Conservation (phyloP, 768 basidiomycete genomes). For the Myochromella boudieri region DNA sequence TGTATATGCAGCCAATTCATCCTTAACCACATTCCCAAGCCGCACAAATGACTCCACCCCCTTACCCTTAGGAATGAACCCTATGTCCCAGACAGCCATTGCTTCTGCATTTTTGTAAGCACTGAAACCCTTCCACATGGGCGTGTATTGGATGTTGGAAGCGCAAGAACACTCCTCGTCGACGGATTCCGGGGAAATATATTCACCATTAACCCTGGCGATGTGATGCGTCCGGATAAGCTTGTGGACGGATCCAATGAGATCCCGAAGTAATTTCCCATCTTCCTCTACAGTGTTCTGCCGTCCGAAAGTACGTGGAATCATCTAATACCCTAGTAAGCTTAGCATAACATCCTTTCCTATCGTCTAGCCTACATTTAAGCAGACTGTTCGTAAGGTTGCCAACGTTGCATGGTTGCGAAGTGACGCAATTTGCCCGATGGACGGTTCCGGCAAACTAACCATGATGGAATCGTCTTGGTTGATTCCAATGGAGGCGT, state of each 20-base stretch:
- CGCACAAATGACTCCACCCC: constrained; percentile 11
- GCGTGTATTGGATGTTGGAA: not conserved
- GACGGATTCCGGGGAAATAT: not conserved
- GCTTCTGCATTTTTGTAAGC: not conserved
- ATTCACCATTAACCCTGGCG: not conserved
- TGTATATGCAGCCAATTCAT: constrained; percentile 2
- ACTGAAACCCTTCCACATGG: constrained; percentile 2
- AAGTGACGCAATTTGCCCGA: constrained; percentile 5
- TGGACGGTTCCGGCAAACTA: constrained; percentile 6
- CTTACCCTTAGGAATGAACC: constrained; percentile 8
- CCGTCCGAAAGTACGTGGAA: not conserved
- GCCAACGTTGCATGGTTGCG: constrained; percentile 12
- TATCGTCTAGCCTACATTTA: constrained; percentile 8
- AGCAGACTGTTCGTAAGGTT: constrained; percentile 6
- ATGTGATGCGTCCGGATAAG: constrained; percentile 2
- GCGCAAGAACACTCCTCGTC: constrained; percentile 8
- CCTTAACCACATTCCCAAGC: constrained; percentile 6
- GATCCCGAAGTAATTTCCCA: not conserved
- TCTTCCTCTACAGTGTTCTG: not conserved
- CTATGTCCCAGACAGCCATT: constrained; percentile 9
- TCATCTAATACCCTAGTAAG: constrained; percentile 1
- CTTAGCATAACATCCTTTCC: not conserved
- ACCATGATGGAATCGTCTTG: constrained; percentile 8
- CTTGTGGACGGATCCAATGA: not conserved
- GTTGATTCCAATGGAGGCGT: constrained; percentile 1